phyloP scores from a whole-genome alignment of 2,329 filamentous ascomycete species.

The Elsinoe arachidis region DNA sequence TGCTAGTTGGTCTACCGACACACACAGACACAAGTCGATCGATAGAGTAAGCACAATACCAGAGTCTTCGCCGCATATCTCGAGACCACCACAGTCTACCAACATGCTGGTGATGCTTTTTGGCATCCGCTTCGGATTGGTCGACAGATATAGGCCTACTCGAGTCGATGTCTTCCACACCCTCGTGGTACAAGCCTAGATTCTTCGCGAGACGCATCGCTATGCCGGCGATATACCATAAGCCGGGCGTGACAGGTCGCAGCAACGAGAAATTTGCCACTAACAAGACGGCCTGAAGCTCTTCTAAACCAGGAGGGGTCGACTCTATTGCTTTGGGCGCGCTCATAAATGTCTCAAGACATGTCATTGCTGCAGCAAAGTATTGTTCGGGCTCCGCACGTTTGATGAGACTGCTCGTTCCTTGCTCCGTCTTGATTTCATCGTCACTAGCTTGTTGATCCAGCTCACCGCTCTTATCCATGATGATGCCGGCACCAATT shows the following conservation, averaged over 20 bases:
- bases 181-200: slow-evolving; percentile 84
- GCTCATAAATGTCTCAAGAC: slow-evolving; percentile 74
- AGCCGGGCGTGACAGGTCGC: slow-evolving; percentile 79
- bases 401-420: slow-evolving; percentile 13
- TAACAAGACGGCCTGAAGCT: slow-evolving; percentile 84
- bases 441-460: slow-evolving; percentile 12
- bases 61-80: slow-evolving; percentile 76
- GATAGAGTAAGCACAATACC: slow-evolving; percentile 96
- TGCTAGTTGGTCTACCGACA: slow-evolving; percentile 84
- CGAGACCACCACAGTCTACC: slow-evolving; percentile 72
- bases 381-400: slow-evolving; percentile 80
- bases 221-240: slow-evolving; percentile 97
- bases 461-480: slow-evolving; percentile 42
- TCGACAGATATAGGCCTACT: slow-evolving; percentile 33
- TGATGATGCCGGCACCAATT: slow-evolving; percentile 87
- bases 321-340: slow-evolving; percentile 55
- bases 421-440: slow-evolving; percentile 3
- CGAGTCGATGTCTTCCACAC: slow-evolving; percentile 52
- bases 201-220: slow-evolving; percentile 85
- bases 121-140: slow-evolving; percentile 28
- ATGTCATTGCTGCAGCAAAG: slow-evolving; percentile 86
- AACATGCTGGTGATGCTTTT: slow-evolving; percentile 41
- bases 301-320: slow-evolving; percentile 82
- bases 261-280: slow-evolving; percentile 86
- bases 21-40: slow-evolving; percentile 92